Percentiles rank a stretch among this genome's conserved stretches.
These are phyloP conservation scores for Amniculicola lignicola DNA, from an alignment of 495 filamentous ascomycete genomes.

Conservation along the genomic window DNA sequence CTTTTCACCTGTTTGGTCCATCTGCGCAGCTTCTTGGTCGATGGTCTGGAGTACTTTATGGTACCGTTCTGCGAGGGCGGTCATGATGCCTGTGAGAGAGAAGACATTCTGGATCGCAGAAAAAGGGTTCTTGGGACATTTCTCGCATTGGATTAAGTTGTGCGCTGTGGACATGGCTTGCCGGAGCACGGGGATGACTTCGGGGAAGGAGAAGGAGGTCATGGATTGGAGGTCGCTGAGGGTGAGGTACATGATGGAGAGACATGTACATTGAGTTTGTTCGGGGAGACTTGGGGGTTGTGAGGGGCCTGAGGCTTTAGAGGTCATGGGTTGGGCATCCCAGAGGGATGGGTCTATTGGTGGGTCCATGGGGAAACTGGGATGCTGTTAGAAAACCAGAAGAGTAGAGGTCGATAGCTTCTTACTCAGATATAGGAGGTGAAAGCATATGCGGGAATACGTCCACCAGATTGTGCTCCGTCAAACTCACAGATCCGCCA, in stretches of 20 bases:
- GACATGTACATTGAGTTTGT: conserved; percentile 36
- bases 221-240: conserved; percentile 34
- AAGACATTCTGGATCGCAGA: conserved; percentile 39
- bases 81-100: conserved; percentile 34
- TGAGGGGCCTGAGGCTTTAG: conserved; percentile 2
- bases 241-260: conserved; percentile 41
- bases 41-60: conserved; percentile 35
- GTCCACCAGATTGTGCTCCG: no score
- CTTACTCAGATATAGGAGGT: conserved; percentile 13
- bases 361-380: conserved; percentile 9
- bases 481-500: no score
- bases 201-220: conserved; percentile 37
- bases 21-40: conserved; percentile 31
- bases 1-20: conserved; percentile 28
- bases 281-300: neutral
- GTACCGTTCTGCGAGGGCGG: conserved; percentile 36
- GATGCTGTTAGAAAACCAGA: neutral
- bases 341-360: conserved; percentile 20
- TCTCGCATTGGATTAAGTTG: conserved; percentile 34
- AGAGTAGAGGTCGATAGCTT: neutral
- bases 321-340: conserved; percentile 3
- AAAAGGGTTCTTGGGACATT: conserved; percentile 37
- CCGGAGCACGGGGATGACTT: conserved; percentile 35
- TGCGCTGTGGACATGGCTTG: conserved; percentile 34
- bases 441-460: neutral